These are phyloP conservation scores for Leishmania aethiopica DNA, from an alignment of 208 protist genomes.

Conservation along the genomic window DNA sequence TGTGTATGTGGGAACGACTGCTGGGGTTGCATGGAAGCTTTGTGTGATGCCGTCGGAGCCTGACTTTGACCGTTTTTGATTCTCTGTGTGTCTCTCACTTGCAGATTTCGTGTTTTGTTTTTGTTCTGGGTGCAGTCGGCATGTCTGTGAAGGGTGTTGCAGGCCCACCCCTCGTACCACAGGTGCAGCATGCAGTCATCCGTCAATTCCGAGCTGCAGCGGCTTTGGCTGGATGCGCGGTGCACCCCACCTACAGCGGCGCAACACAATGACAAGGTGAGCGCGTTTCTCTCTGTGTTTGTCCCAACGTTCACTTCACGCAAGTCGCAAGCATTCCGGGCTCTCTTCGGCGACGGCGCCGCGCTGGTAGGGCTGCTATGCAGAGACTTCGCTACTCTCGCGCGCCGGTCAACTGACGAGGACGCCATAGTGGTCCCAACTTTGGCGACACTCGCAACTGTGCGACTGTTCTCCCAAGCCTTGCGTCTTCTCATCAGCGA, in stretches of 20 bases:
- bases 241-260: conserved; percentile 33
- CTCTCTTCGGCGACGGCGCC: conserved; percentile 40
- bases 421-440: background rate
- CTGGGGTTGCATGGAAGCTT: background rate
- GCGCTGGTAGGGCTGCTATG: conserved; percentile 39
- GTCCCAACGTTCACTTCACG: conserved; percentile 32
- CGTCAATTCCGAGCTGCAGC: conserved; percentile 29
- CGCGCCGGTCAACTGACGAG: conserved; percentile 2
- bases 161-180: background rate
- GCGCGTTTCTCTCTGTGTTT: conserved; percentile 42
- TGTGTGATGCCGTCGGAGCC: background rate
- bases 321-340: conserved; percentile 34
- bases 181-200: conserved; percentile 5
- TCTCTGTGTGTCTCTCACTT: background rate
- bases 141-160: background rate
- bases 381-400: conserved; percentile 26
- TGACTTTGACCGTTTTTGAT: background rate
- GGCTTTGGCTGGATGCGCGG: conserved; percentile 55
- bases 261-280: conserved; percentile 40
- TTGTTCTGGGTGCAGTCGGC: background rate
- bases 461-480: conserved; percentile 28
- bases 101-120: background rate
- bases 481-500: conserved; percentile 24
- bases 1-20: background rate
- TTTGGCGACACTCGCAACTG: conserved; percentile 8